phyloP scores from a whole-genome alignment of 768 basidiomycete species.

The Lanmaoa rubissima region DNA sequence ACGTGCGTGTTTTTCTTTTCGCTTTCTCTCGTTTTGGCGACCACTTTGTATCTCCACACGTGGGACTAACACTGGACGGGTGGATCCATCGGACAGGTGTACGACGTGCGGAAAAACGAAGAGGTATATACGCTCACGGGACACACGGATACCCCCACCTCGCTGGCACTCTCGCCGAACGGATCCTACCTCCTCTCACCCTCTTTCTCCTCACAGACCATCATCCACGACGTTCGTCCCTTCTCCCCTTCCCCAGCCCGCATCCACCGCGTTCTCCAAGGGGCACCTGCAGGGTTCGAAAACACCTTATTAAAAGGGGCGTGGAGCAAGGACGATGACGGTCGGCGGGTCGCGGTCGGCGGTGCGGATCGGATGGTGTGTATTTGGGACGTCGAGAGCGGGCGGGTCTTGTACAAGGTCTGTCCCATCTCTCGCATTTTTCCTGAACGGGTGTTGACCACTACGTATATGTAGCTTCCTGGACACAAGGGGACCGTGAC shows the following conservation, averaged over 20 bases:
- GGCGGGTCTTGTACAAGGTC: conserved; percentile 77
- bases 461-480: conserved; percentile 57
- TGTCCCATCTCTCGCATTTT: conserved; percentile 9
- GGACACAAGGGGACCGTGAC: conserved; percentile 98
- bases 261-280: conserved; percentile 73
- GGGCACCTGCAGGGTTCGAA: conserved; percentile 95
- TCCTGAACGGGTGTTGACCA: neutral
- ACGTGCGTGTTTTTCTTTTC: conserved; percentile 51
- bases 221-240: conserved; percentile 92
- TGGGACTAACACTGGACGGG: neutral
- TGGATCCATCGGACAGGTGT: conserved; percentile 51
- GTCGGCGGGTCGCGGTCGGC: conserved; percentile 79
- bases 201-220: conserved; percentile 82
- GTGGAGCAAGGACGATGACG: conserved; percentile 87
- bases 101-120: conserved; percentile 83
- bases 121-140: conserved; percentile 79
- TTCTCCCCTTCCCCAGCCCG: conserved; percentile 85
- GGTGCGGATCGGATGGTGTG: conserved; percentile 87
- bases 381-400: conserved; percentile 84
- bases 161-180: conserved; percentile 87
- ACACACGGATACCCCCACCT: conserved; percentile 91
- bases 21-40: neutral
- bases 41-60: neutral
- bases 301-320: conserved; percentile 77
- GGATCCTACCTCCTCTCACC: conserved; percentile 87